Evolutionary conservation across 2,329 filamentous ascomycete genomes (phyloP).

Genomic region (Arthrinium puccinioides): DNA sequence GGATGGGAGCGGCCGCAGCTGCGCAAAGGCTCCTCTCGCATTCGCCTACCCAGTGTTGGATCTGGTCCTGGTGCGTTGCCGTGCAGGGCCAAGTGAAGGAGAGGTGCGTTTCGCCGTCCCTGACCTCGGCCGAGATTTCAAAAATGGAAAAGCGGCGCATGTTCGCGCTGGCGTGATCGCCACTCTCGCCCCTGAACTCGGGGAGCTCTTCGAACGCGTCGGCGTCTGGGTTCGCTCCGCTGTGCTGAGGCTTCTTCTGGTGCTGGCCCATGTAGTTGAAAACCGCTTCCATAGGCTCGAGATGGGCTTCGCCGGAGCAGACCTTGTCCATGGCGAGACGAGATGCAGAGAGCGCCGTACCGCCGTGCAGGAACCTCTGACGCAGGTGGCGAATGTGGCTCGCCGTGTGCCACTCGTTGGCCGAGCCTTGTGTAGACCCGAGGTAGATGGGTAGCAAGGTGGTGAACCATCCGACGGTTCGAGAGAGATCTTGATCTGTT

Average conservation of each 20-base stretch:
- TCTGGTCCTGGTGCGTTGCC: slow-evolving; percentile 12
- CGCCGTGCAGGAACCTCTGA: neutral
- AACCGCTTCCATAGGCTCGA: slow-evolving; percentile 7
- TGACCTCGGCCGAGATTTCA: slow-evolving; percentile 15
- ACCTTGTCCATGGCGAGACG: neutral
- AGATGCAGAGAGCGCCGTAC: neutral
- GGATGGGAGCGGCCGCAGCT: no score
- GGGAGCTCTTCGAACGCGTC: slow-evolving; percentile 48
- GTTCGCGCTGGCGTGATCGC: slow-evolving; percentile 8
- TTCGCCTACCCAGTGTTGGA: slow-evolving; percentile 14
- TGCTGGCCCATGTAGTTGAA: slow-evolving; percentile 42
- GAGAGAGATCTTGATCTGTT: slow-evolving; percentile 24
- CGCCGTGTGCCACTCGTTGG: neutral
- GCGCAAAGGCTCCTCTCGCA: no score
- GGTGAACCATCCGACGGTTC: slow-evolving; percentile 38
- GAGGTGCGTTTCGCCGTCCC: slow-evolving; percentile 16
- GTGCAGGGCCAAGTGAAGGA: slow-evolving; percentile 14
- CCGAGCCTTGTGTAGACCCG: neutral
- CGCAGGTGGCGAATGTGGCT: neutral
- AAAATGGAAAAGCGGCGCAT: slow-evolving; percentile 15
- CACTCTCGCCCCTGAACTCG: slow-evolving; percentile 25
- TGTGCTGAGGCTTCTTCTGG: slow-evolving; percentile 34
- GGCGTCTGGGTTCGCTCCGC: no score
- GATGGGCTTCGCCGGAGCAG: no score
- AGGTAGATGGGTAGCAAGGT: slow-evolving; percentile 26